These are phyloP conservation scores for Amesomyces nigricolor DNA, from an alignment of 2,329 filamentous ascomycete species.

Conservation along the genomic window DNA sequence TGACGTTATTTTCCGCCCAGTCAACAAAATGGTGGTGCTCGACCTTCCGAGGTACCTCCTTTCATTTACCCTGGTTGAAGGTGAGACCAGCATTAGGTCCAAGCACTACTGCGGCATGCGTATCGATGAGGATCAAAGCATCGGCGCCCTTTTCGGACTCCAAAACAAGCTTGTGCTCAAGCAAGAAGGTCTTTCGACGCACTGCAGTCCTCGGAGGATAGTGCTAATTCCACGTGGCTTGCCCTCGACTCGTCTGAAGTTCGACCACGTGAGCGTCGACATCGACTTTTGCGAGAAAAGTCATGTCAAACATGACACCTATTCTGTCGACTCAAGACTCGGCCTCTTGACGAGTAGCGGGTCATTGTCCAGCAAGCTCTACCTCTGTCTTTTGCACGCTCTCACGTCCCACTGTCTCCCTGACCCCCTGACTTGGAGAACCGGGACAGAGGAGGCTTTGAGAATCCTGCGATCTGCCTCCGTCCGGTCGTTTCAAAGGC, in stretches of 20 bases:
- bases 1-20: slow-evolving; percentile 30
- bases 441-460: slow-evolving; percentile 51
- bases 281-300: slow-evolving; percentile 27
- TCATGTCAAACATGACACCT: slow-evolving; percentile 35
- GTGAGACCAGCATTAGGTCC: slow-evolving; percentile 34
- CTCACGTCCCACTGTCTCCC: slow-evolving; percentile 48
- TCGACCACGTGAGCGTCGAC: slow-evolving; percentile 33
- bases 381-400: slow-evolving; percentile 48
- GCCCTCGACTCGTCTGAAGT: slow-evolving; percentile 14
- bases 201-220: slow-evolving; percentile 16
- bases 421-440: slow-evolving; percentile 43
- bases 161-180: slow-evolving; percentile 43
- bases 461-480: slow-evolving; percentile 44
- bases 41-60: slow-evolving; percentile 44
- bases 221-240: slow-evolving; percentile 37
- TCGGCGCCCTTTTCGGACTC: slow-evolving; percentile 46
- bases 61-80: slow-evolving; percentile 37
- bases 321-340: slow-evolving; percentile 44
- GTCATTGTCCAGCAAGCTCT: slow-evolving; percentile 46
- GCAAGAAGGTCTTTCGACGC: slow-evolving; percentile 7
- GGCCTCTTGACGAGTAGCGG: slow-evolving; percentile 47
- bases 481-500: slow-evolving; percentile 40
- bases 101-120: slow-evolving; percentile 46
- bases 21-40: slow-evolving; percentile 30
- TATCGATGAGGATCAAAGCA: slow-evolving; percentile 41